Evolutionary conservation across 1,284 basidiomycete genomes (phyloP).

Genomic region (Xerocomus minutiporus): DNA sequence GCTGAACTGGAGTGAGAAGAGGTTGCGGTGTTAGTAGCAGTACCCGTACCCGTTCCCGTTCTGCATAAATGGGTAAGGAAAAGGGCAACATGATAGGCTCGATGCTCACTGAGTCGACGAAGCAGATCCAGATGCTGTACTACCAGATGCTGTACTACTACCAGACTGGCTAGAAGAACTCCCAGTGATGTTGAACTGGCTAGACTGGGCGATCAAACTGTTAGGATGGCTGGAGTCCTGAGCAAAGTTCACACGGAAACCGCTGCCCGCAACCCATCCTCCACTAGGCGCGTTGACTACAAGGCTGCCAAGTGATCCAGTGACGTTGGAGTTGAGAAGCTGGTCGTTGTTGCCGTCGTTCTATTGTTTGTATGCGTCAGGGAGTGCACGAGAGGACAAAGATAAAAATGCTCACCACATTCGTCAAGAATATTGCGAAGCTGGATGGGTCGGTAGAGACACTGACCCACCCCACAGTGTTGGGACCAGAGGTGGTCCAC

Average conservation of each 20-base stretch:
- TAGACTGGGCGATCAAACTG: conserved; percentile 63
- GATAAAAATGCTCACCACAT: conserved; percentile 44
- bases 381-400: not conserved
- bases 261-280: conserved; percentile 53
- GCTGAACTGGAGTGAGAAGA: conserved; percentile 20
- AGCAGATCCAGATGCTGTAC: conserved; percentile 4
- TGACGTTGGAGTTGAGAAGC: conserved; percentile 48
- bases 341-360: conserved; percentile 31
- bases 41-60: conserved; percentile 12
- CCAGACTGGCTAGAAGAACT: conserved; percentile 21
- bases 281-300: conserved; percentile 48
- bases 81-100: not conserved
- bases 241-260: conserved; percentile 70
- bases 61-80: conserved; percentile 17
- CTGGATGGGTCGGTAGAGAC: conserved; percentile 60
- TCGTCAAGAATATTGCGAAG: conserved; percentile 67
- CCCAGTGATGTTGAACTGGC: conserved; percentile 49
- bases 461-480: conserved; percentile 59
- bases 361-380: conserved; percentile 14
- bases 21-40: conserved; percentile 21
- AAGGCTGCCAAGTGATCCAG: conserved; percentile 36
- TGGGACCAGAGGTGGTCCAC: conserved; percentile 59
- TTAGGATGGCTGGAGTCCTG: conserved; percentile 40
- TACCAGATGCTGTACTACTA: too few species aligned
- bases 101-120: conserved; percentile 21